These are phyloP conservation scores for Puccinia hordei DNA, from an alignment of 1,284 basidiomycete genomes.

Conservation along the genomic window DNA sequence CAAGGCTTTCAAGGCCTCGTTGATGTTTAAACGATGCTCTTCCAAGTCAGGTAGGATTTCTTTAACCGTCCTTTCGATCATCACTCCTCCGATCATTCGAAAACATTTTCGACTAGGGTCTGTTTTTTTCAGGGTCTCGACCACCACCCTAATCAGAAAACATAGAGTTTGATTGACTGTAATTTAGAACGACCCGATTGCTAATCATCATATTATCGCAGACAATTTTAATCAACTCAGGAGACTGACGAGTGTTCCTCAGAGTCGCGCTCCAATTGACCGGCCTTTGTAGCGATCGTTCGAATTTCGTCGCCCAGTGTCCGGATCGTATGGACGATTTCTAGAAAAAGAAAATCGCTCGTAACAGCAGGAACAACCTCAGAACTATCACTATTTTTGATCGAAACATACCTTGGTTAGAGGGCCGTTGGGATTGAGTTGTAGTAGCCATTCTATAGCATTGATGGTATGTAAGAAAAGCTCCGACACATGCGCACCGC, in stretches of 20 bases:
- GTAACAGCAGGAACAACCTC: too few relatives aligned
- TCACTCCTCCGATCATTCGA: constrained; percentile 89
- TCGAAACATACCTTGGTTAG: constrained; percentile 46
- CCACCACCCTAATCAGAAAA: constrained; percentile 78
- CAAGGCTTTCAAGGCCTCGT: constrained; percentile 55
- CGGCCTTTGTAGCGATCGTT: constrained; percentile 69
- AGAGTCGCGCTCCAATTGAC: constrained; percentile 86
- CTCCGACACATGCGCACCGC: background rate
- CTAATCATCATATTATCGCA: background rate
- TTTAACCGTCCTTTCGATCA: constrained; percentile 92
- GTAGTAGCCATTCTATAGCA: background rate
- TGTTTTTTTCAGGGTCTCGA: constrained; percentile 79
- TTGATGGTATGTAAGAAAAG: background rate
- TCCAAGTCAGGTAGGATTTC: constrained; percentile 88
- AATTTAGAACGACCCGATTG: too few relatives aligned
- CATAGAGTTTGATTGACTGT: too few relatives aligned
- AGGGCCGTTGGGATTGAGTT: constrained; percentile 19
- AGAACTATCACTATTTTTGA: too few relatives aligned
- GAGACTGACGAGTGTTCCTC: constrained; percentile 73
- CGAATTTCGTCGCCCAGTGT: constrained; percentile 46
- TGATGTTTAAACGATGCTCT: constrained; percentile 78
- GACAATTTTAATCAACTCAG: background rate
- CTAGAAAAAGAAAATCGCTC: background rate
- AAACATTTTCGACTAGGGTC: constrained; percentile 91
- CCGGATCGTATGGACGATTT: constrained; percentile 51